A percentile compares a stretch with the other conserved stretches of the same genome.
Evolutionary conservation across 2,329 filamentous ascomycete genomes (phyloP).

Genomic region (Beauveria caledonica): DNA sequence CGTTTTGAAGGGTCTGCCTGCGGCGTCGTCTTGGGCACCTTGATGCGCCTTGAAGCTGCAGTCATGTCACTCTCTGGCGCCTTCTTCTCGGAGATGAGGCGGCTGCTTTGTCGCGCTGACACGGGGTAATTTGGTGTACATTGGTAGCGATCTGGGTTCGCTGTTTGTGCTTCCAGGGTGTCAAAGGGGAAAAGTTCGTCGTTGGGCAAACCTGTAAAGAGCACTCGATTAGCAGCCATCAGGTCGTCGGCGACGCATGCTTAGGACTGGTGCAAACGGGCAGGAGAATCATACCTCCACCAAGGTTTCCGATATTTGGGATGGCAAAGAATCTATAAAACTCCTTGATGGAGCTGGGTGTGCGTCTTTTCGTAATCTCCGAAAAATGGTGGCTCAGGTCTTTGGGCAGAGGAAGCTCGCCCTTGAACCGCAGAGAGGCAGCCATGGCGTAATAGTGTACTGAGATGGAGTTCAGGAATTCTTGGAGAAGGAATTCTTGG

Average conservation of each 20-base stretch:
- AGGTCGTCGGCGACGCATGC: background rate
- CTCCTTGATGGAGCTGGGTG: constrained; percentile 61
- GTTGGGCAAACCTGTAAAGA: constrained; percentile 62
- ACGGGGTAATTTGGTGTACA: constrained; percentile 56
- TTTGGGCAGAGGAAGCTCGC: constrained; percentile 38
- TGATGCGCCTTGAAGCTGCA: constrained; percentile 45
- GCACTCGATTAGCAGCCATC: background rate
- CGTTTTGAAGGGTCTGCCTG: constrained; percentile 54
- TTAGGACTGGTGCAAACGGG: background rate
- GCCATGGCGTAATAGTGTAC: background rate
- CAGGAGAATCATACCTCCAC: constrained; percentile 42
- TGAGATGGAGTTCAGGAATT: background rate
- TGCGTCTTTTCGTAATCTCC: constrained; percentile 55
- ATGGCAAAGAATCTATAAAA: constrained; percentile 80
- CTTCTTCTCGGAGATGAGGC: constrained; percentile 8
- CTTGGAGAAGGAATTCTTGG: background rate
- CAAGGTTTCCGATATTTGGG: constrained; percentile 53
- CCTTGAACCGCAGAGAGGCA: background rate
- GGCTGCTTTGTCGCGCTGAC: constrained; percentile 13
- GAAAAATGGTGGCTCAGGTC: constrained; percentile 78
- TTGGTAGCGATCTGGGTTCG: constrained; percentile 64
- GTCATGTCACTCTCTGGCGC: constrained; percentile 21
- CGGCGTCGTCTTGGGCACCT: constrained; percentile 60
- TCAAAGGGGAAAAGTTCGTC: constrained; percentile 82
- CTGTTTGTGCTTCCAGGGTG: constrained; percentile 75